Evolutionary conservation across 176 grass and related monocot species (phyloP).

Genomic region (Triticum turgidum): DNA sequence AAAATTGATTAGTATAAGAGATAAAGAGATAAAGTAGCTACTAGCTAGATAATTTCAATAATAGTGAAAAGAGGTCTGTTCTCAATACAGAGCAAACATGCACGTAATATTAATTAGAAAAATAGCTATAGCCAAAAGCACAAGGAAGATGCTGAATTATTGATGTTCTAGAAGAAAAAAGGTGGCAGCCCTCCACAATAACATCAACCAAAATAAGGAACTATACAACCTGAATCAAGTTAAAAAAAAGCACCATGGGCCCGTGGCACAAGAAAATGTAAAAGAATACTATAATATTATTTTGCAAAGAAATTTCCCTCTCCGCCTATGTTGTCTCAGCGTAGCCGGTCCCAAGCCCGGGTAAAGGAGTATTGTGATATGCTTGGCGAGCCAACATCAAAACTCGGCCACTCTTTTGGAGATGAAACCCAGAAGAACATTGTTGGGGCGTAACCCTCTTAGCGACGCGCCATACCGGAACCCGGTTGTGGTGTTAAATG

Average conservation of each 20-base stretch:
- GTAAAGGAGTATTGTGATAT: too few species aligned
- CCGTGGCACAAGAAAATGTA: neutral
- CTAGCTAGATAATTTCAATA: slow-evolving; percentile 15
- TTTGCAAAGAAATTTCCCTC: neutral
- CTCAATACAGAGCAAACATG: neutral
- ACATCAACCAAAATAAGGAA: neutral
- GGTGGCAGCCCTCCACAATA: neutral
- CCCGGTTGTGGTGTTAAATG: too few species aligned
- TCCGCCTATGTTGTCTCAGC: too few species aligned
- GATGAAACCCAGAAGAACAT: too few species aligned
- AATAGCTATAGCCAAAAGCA: slow-evolving; percentile 19
- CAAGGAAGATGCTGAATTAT: neutral
- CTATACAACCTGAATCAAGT: neutral
- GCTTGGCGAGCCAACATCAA: too few species aligned
- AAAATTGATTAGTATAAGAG: slow-evolving; percentile 20
- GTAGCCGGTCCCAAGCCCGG: too few species aligned
- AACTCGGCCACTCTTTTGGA: too few species aligned
- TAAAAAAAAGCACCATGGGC: neutral
- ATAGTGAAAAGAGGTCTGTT: neutral
- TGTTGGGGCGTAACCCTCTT: too few species aligned
- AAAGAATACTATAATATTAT: slow-evolving; percentile 4
- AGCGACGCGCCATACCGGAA: too few species aligned
- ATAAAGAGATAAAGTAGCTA: neutral
- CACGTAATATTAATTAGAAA: neutral
- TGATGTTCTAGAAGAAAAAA: slow-evolving; percentile 5